Conservation (phyloP, 2,329 filamentous ascomycete genomes). For the Penicillium capsulatum region DNA sequence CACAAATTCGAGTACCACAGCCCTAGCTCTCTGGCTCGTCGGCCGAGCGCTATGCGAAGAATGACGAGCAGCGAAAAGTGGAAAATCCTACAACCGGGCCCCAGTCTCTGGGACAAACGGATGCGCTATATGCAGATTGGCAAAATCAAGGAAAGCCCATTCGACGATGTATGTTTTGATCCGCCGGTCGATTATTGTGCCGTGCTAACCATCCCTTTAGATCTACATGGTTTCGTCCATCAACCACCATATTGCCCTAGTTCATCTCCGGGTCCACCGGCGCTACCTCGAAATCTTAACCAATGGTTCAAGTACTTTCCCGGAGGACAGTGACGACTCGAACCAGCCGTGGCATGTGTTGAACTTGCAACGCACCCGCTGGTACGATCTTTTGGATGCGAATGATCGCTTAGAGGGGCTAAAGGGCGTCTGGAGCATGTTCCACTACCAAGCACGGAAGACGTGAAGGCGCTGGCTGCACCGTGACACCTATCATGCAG, state of each 20-base stretch:
- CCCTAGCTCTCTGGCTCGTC: conserved; percentile 26
- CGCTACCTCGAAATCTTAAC: conserved; percentile 55
- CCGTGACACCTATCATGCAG: neutral
- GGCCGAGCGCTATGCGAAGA: conserved; percentile 37
- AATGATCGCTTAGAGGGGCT: conserved; percentile 55
- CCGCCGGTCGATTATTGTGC: neutral
- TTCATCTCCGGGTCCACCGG: conserved; percentile 55
- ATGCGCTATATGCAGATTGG: conserved; percentile 56
- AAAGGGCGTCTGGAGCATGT: conserved; percentile 54
- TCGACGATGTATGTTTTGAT: conserved; percentile 51
- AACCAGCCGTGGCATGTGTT: conserved; percentile 50
- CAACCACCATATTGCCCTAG: conserved; percentile 59
- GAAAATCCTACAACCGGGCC: conserved; percentile 50
- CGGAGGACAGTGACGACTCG: conserved; percentile 13
- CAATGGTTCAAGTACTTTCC: conserved; percentile 37
- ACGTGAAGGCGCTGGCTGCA: conserved; percentile 7
- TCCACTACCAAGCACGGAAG: conserved; percentile 50
- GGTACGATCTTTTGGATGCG: conserved; percentile 56
- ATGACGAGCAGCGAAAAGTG: conserved; percentile 49
- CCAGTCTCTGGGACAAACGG: conserved; percentile 54
- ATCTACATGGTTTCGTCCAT: conserved; percentile 60
- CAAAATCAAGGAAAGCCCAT: conserved; percentile 44
- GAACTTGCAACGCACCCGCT: conserved; percentile 52
- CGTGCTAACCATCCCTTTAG: conserved; percentile 34
- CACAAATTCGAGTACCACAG: conserved; percentile 35